Evolutionary conservation across 2,329 filamentous ascomycete genomes (phyloP).

Genomic region (Whalleya microplaca): DNA sequence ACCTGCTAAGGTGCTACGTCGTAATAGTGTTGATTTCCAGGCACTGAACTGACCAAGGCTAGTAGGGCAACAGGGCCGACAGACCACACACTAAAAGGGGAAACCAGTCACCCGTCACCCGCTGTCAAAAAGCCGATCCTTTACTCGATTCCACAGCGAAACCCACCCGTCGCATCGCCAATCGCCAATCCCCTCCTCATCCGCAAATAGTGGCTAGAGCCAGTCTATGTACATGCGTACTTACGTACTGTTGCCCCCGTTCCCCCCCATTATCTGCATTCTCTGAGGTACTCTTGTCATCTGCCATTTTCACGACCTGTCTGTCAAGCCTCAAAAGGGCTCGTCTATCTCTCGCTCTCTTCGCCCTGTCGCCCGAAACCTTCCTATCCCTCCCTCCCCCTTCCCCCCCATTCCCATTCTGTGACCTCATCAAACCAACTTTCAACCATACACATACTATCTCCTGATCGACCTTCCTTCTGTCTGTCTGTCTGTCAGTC

Average conservation of each 20-base stretch:
- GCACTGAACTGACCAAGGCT: conserved; percentile 1
- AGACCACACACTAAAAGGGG: conserved; percentile 23
- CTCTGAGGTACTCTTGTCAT: conserved; percentile 8
- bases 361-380: neutral
- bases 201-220: conserved; percentile 13
- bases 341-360: conserved; percentile 7
- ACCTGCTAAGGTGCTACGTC: no score
- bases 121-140: conserved; percentile 29
- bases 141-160: conserved; percentile 25
- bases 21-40: neutral
- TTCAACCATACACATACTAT: conserved; percentile 16
- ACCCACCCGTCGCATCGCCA: conserved; percentile 22
- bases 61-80: conserved; percentile 8
- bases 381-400: neutral
- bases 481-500: neutral
- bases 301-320: conserved; percentile 18
- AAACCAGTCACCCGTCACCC: conserved; percentile 20
- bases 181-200: conserved; percentile 14
- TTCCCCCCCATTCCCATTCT: conserved; percentile 11
- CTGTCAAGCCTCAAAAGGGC: conserved; percentile 24
- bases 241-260: neutral
- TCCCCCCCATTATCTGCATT: neutral
- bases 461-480: neutral
- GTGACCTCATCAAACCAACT: conserved; percentile 33
- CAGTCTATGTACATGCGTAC: no score